A percentile compares a stretch with the other conserved stretches of the same genome.
These are phyloP conservation scores for Hansenula anomala DNA, from an alignment of 1,139 yeast species.

Conservation along the genomic window DNA sequence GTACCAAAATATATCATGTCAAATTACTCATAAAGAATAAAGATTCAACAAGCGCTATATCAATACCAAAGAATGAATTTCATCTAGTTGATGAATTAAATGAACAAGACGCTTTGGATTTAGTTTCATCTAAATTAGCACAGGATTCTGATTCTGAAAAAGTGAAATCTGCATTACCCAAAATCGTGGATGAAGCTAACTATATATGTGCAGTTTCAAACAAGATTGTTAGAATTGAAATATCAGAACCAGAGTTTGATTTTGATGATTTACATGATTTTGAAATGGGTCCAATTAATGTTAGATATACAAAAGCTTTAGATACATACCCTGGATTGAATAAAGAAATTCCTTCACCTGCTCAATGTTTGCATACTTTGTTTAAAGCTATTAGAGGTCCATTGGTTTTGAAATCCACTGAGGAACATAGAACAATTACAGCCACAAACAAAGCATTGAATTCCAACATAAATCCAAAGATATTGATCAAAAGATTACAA, in stretches of 20 bases:
- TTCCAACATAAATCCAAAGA: conserved; percentile 48
- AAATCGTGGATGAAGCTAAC: conserved; percentile 35
- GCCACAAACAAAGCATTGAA: conserved; percentile 44
- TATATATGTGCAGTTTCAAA: conserved; percentile 38
- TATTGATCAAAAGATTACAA: conserved; percentile 42
- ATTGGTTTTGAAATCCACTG: conserved; percentile 35
- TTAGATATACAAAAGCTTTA: conserved; percentile 31
- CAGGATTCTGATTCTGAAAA: conserved; percentile 21
- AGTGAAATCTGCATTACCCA: conserved; percentile 24
- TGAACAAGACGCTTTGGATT: conserved; percentile 31
- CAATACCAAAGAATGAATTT: conserved; percentile 26
- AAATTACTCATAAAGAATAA: conserved; percentile 30
- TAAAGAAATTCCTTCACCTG: conserved; percentile 39
- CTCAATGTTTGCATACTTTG: conserved; percentile 52
- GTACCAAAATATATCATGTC: conserved; percentile 28
- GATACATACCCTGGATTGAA: conserved; percentile 22
- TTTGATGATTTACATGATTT: conserved; percentile 32
- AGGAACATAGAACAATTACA: conserved; percentile 49
- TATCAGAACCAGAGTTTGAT: conserved; percentile 35
- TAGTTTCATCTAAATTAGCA: conserved; percentile 17
- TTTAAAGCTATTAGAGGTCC: conserved; percentile 63
- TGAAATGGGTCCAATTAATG: conserved; percentile 32
- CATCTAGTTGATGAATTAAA: conserved; percentile 30
- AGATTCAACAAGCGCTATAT: conserved; percentile 18
- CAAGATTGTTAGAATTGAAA: conserved; percentile 37